Percentiles rank a stretch among this genome's conserved stretches.
Conservation (phyloP, 78 protist species). For the Neovahlkampfia damariscottae region DNA sequence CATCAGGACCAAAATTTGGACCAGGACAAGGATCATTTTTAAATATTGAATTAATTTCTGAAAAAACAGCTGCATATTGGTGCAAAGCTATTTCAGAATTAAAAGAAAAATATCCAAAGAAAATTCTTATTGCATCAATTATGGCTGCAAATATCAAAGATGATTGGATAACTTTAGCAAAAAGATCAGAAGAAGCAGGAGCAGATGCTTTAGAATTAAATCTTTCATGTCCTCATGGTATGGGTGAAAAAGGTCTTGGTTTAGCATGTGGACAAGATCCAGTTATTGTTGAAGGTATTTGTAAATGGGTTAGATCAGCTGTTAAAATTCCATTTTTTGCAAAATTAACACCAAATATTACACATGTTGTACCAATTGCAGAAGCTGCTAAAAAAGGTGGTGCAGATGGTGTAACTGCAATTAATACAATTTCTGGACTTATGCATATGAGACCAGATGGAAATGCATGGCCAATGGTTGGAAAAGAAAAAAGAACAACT, state of each 20-base stretch:
- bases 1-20: conserved; percentile 62
- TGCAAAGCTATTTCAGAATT: conserved; percentile 61
- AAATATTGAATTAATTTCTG: conserved; percentile 89
- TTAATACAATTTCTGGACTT: conserved; percentile 63
- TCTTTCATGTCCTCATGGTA: conserved; percentile 94
- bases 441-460: conserved; percentile 63
- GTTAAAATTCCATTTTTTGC: conserved; percentile 78
- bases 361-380: conserved; percentile 53
- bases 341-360: conserved; percentile 92
- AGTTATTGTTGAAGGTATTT: conserved; percentile 63
- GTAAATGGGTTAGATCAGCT: conserved; percentile 67
- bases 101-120: conserved; percentile 71
- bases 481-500: conserved; percentile 71
- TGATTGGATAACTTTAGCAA: conserved; percentile 79
- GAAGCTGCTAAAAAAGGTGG: conserved; percentile 84
- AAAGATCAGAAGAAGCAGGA: conserved; percentile 56
- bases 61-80: conserved; percentile 88
- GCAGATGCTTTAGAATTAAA: conserved; percentile 86
- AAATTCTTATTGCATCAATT: conserved; percentile 68
- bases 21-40: conserved; percentile 85
- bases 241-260: conserved; percentile 88
- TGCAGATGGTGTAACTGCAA: conserved; percentile 83
- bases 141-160: conserved; percentile 71
- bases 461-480: conserved; percentile 77
- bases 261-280: conserved; percentile 87